Base-by-base conservation (phyloP, 495 filamentous ascomycete genomes). In the Acidiella bohemica region DNA sequence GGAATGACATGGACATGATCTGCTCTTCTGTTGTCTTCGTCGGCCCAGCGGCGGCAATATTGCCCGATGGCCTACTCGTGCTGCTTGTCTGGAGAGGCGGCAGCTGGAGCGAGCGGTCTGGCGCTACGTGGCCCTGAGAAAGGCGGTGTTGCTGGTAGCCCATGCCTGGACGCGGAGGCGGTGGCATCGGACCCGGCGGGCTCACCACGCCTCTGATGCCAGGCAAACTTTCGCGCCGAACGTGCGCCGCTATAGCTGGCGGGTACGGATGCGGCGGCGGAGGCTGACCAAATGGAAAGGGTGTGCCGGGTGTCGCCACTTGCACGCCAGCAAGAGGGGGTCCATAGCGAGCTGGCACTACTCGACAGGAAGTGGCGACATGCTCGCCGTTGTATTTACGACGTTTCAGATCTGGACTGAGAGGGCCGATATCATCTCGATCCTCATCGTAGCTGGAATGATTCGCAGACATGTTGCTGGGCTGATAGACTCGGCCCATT, bases 31-130 rank as follows among this genome's bases (percentile, higher is more conserved):
- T 58, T 18, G 62, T 56, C 26, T 49, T 50, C 13, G 33, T 42
- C 16, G 48, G n/a, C 19, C 44, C 33, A 11, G 56, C 14, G 8
- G 36, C 33, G 24, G 54, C 36, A 14, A 46, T 20, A 22, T 44
- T 25, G n/a, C 28, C 23, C 5, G 28, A 40, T 8, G 42, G 24
- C 12, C 42, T 32, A 14, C 35, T 52, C 17, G 40, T 38, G 12
- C 29, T 30, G 10, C 48, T 41, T 1, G 37, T 44, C 21, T 77
- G 71, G 13, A 81, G 48, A 1, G 80, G 79, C 3, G 80, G 73
- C 1, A 83, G 63, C 32, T 16, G 36, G 16, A 51, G 24, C n/a
- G 47, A 45, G 8, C 47, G 47, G 19, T 50, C 47, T 12, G 30
- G 47, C 3, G 27, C n/a, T 7, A 39, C 18, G 31, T 46, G 47